Base-by-base conservation (phyloP, 352 stramenopile genomes). In the Phytophthora idaei region DNA sequence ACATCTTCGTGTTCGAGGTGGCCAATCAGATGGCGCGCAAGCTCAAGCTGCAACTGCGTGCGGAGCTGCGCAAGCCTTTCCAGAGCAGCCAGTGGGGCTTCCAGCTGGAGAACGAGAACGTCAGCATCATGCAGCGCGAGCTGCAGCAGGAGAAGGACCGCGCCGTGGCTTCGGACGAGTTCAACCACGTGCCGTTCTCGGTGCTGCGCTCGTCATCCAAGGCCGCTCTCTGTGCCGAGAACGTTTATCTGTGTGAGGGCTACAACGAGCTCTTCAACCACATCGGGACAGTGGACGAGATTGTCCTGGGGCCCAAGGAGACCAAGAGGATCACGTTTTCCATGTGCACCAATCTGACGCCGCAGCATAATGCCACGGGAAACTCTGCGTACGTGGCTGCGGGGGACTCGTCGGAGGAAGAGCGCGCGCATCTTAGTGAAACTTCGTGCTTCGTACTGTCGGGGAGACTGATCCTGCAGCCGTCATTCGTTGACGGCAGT, bases 261-360 rank as follows among this genome's bases (percentile, higher is more conserved):
- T 96, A 95, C 81, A 96, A 96, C 57, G 89, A 96, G 59, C 73
- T 96, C 3, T 96, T 96, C 58, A 96, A 96, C 68, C 85, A 95
- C 44, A 94, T 96, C 34, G 85, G 74, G 5, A 83, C 83, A 0
- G 56, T 94, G 14, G 63, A 88, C 15, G 77, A 90, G 29, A 42
- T 96, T 14, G 45, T 77, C 17, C 74, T 96, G 28, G 80, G 81
- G 36, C 80, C 86, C 2, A 72, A 87, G 47, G 81, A 95, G 70
- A 88, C 77, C 21, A 92, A 84, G 64, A 74, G 75, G 10, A 52
- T 95, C 9, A 79, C 93, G 28, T 87, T 96, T 45, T 90, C 87
- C 0, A 64, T 95, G 12, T 93, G 86, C 52, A 81, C 80, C 8
- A 94, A 85, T 46, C 61, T 92, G 0, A 74, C 74, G 0, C 34